phyloP scores from a whole-genome alignment of 2,329 filamentous ascomycete species.

The Stemphylium vesicarium region DNA sequence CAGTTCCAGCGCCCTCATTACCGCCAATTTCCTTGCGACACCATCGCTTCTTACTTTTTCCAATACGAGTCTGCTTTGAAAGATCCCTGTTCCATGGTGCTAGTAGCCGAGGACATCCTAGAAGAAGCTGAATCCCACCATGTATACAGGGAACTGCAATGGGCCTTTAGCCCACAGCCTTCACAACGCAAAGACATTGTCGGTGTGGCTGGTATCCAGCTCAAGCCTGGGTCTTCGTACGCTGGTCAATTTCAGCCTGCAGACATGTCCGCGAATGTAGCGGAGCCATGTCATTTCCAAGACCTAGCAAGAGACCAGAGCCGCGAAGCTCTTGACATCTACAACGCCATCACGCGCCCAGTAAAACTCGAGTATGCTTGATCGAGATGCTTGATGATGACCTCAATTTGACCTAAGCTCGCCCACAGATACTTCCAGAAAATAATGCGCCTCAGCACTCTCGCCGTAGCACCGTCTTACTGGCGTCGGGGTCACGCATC shows the following conservation, averaged over 20 bases:
- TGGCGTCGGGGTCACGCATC: conserved; percentile 38
- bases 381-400: background rate
- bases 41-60: conserved; percentile 24
- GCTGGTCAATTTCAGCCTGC: conserved; percentile 23
- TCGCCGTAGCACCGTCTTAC: conserved; percentile 34
- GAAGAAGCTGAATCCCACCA: conserved; percentile 18
- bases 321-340: conserved; percentile 20
- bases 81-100: conserved; percentile 22
- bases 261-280: conserved; percentile 23
- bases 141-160: conserved; percentile 31
- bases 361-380: conserved; percentile 30
- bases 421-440: conserved; percentile 14
- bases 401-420: too few species aligned
- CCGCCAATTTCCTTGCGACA: conserved; percentile 30
- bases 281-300: background rate
- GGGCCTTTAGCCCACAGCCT: conserved; percentile 11
- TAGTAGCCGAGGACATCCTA: conserved; percentile 24
- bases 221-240: conserved; percentile 30
- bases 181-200: conserved; percentile 22
- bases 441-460: conserved; percentile 27
- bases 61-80: conserved; percentile 25
- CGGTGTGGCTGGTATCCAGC: conserved; percentile 32
- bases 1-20: conserved; percentile 34
- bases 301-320: conserved; percentile 28
- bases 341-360: conserved; percentile 28